Conservation (phyloP, 2,329 filamentous ascomycete genomes). For the Moelleriella libera region DNA sequence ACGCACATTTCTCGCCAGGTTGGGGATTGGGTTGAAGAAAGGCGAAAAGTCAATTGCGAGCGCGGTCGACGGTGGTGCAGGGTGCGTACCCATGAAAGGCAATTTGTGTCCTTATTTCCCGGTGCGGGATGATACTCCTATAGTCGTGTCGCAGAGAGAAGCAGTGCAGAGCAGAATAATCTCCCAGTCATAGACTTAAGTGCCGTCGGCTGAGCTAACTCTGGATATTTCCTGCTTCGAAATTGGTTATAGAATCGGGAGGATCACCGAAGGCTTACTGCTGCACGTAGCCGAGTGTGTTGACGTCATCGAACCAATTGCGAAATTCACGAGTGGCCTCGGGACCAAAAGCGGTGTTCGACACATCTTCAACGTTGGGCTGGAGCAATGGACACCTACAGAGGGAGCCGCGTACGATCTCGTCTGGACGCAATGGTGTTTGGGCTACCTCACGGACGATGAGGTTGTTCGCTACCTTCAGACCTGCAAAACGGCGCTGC, state of each 20-base stretch:
- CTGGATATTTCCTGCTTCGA: too few species aligned
- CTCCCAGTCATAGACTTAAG: too few species aligned
- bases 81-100: constrained; percentile 12
- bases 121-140: too few species aligned
- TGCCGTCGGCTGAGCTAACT: too few species aligned
- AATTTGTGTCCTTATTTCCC: too few species aligned
- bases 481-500: constrained; percentile 35
- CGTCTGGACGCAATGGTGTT: constrained; percentile 86
- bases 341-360: constrained; percentile 41
- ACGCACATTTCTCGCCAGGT: constrained; percentile 52
- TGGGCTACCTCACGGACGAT: constrained; percentile 65
- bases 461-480: constrained; percentile 56
- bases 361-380: constrained; percentile 54
- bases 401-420: constrained; percentile 50
- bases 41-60: constrained; percentile 14
- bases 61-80: constrained; percentile 24
- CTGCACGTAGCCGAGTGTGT: constrained; percentile 53
- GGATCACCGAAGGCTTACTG: constrained; percentile 70
- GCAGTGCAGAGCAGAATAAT: too few species aligned
- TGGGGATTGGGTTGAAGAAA: constrained; percentile 30
- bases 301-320: constrained; percentile 75
- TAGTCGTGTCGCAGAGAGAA: too few species aligned
- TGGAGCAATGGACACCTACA: constrained; percentile 53
- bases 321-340: constrained; percentile 60
- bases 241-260: constrained; percentile 48